phyloP scores from a whole-genome alignment of 2,329 filamentous ascomycete species.

The Colletotrichum sp. region DNA sequence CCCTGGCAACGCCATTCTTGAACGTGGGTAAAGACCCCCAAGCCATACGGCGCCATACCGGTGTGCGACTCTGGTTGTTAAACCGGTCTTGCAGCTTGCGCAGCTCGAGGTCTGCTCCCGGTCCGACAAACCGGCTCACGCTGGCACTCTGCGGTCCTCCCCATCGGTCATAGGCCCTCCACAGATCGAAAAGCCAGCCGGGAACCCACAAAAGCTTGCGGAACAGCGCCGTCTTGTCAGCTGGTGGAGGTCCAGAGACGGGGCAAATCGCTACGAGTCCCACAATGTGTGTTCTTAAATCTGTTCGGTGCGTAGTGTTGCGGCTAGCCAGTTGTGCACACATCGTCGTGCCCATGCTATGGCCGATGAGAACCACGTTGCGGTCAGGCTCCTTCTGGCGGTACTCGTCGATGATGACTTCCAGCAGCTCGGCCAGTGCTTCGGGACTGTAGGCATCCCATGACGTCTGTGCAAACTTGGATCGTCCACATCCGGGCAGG shows the following conservation, averaged over 20 bases:
- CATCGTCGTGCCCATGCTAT: slow-evolving; percentile 89
- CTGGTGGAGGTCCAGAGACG: slow-evolving; percentile 65
- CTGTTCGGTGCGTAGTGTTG: slow-evolving; percentile 49
- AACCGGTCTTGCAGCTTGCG: slow-evolving; percentile 73
- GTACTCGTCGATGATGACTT: slow-evolving; percentile 75
- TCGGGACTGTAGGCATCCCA: slow-evolving; percentile 84
- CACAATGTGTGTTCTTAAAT: slow-evolving; percentile 68
- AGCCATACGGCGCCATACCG: slow-evolving; percentile 83
- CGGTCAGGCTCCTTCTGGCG: slow-evolving; percentile 70
- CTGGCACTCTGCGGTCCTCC: slow-evolving; percentile 81
- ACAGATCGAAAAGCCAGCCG: slow-evolving; percentile 73
- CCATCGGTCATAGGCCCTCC: slow-evolving; percentile 77
- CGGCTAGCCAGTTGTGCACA: slow-evolving; percentile 70
- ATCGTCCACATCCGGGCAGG: slow-evolving; percentile 87
- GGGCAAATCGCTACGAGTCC: slow-evolving; percentile 86
- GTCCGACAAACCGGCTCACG: slow-evolving; percentile 78
- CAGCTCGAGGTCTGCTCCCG: slow-evolving; percentile 67
- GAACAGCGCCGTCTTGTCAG: slow-evolving; percentile 49
- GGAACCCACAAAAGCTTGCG: slow-evolving; percentile 72
- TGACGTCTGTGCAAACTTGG: slow-evolving; percentile 70
- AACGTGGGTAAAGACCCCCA: slow-evolving; percentile 72
- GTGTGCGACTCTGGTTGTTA: slow-evolving; percentile 83
- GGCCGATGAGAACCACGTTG: slow-evolving; percentile 79
- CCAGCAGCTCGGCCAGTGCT: slow-evolving; percentile 76
- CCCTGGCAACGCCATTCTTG: slow-evolving; percentile 52